These are phyloP conservation scores for Glutinoglossum americanum DNA, from an alignment of 495 filamentous ascomycete genomes.

Conservation along the genomic window DNA sequence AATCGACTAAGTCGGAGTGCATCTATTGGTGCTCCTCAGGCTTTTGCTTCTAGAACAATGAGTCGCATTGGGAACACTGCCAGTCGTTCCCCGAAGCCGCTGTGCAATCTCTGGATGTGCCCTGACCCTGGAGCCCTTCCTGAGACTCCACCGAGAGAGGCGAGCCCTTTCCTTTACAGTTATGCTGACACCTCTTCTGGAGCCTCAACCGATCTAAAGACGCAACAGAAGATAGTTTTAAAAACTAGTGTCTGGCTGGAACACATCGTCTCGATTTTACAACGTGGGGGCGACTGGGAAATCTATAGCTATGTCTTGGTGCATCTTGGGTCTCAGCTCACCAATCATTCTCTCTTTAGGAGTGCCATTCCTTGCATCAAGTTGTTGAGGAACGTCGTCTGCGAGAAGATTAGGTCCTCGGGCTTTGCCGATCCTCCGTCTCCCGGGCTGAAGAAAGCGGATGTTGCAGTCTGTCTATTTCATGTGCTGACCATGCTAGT, in stretches of 20 bases:
- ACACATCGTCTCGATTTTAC: conserved; percentile 45
- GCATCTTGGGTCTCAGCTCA: conserved; percentile 70
- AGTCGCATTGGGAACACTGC: conserved; percentile 12
- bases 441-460: conserved; percentile 62
- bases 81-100: conserved; percentile 18
- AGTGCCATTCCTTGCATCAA: conserved; percentile 50
- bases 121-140: conserved; percentile 9
- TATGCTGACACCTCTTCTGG: conserved; percentile 12
- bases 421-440: conserved; percentile 55
- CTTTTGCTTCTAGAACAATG: conserved; percentile 17
- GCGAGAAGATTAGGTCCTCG: conserved; percentile 56
- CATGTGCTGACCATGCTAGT: conserved; percentile 65
- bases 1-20: conserved; percentile 9
- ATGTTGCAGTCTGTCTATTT: conserved; percentile 74
- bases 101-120: conserved; percentile 34
- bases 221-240: conserved; percentile 18
- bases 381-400: conserved; percentile 52
- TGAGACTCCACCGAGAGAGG: conserved; percentile 19
- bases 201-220: conserved; percentile 5
- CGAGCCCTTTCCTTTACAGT: conserved; percentile 22
- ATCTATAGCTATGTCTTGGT: conserved; percentile 77
- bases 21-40: conserved; percentile 6
- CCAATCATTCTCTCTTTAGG: conserved; percentile 69
- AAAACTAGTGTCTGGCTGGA: conserved; percentile 60
- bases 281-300: conserved; percentile 74